phyloP scores from a whole-genome alignment of 2,329 filamentous ascomycete genomes.

The Bertia moriformis region DNA sequence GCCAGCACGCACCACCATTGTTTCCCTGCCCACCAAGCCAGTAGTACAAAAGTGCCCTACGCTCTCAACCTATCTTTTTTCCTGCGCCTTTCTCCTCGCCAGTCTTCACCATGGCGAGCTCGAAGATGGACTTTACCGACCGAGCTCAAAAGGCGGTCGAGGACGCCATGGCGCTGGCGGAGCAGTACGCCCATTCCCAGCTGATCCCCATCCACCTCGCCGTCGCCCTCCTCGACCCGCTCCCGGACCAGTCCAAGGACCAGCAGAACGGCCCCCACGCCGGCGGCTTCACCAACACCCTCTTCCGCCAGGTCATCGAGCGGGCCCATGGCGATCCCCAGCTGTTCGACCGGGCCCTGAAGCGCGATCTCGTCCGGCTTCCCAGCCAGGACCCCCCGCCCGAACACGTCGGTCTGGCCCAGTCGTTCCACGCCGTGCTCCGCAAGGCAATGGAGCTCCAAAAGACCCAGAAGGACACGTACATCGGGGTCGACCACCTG shows the following conservation, averaged over 20 bases:
- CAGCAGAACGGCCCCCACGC: slow-evolving; percentile 64
- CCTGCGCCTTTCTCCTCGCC: too few species aligned
- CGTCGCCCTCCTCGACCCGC: slow-evolving; percentile 64
- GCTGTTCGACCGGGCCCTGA: slow-evolving; percentile 72
- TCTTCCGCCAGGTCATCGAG: slow-evolving; percentile 90
- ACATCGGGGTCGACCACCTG: slow-evolving; percentile 85
- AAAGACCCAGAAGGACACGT: slow-evolving; percentile 95
- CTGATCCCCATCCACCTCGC: slow-evolving; percentile 82
- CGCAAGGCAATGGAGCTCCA: slow-evolving; percentile 77
- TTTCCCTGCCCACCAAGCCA: too few species aligned
- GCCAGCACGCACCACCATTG: too few species aligned
- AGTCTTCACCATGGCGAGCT: slow-evolving; percentile 40
- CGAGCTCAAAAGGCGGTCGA: slow-evolving; percentile 77
- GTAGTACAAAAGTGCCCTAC: too few species aligned
- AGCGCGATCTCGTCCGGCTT: slow-evolving; percentile 79
- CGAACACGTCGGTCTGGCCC: slow-evolving; percentile 71
- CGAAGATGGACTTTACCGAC: slow-evolving; percentile 84
- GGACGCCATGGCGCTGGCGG: slow-evolving; percentile 74
- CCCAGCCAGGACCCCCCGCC: slow-evolving; percentile 92
- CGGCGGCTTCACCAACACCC: slow-evolving; percentile 46
- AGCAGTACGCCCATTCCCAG: slow-evolving; percentile 83
- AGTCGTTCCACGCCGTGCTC: slow-evolving; percentile 68
- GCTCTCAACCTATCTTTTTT: too few species aligned
- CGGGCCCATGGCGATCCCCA: slow-evolving; percentile 86
- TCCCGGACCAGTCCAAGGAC: slow-evolving; percentile 64